Evolutionary conservation across 148 eudicot species (phyloP), one percentile per base, ranked within the genome.

Genomic region (Limonium bicolor): DNA sequence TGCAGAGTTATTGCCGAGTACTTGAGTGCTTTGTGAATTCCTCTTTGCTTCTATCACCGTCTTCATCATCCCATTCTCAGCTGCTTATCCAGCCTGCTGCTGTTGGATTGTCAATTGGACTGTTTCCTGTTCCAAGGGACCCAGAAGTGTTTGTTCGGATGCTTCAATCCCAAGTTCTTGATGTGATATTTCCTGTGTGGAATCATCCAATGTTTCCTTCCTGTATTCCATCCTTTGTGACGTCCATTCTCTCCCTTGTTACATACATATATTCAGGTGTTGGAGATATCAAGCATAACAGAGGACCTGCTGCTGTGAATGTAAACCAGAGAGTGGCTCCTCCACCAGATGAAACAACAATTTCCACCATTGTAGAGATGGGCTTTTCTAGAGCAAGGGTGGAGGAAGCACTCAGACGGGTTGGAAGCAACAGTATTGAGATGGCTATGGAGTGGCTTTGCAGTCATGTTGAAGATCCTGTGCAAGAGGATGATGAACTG

Each of bases 381-480:
- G 97, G 97, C 7, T 88, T 88, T 59, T 60, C 97, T 20, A 80
- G 97, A 71, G 79, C 71, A 54, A 75, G 97, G 60, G 97, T 87
- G 11, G 97, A 88, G 70, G 97, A 84, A 55, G 97, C 97, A 24
- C 64, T 88, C 39, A 77, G 97, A 56, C 73, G 90, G 15, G 81
- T 84, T 33, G 95, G 76, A 65, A 73, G 84, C 41, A 88, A 88
- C 61, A 84, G 97, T 51, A 93, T 88, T 54, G 97, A 88, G 66
- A 64, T 88, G 93, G 95, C 95, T 23, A 88, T 88, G 97, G 97
- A 88, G 46, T 88, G 97, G 97, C 55, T 88, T 66, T 80, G 78
- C 50, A 84, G 63, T 64, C 97, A 88, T 59, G 69, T 56, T 47
- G 97, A 88, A 52, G 97, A 88, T 63, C 95, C 97, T 33, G 92